Base-by-base conservation (phyloP, 2,329 filamentous ascomycete genomes). In the Esteya vermicola region DNA sequence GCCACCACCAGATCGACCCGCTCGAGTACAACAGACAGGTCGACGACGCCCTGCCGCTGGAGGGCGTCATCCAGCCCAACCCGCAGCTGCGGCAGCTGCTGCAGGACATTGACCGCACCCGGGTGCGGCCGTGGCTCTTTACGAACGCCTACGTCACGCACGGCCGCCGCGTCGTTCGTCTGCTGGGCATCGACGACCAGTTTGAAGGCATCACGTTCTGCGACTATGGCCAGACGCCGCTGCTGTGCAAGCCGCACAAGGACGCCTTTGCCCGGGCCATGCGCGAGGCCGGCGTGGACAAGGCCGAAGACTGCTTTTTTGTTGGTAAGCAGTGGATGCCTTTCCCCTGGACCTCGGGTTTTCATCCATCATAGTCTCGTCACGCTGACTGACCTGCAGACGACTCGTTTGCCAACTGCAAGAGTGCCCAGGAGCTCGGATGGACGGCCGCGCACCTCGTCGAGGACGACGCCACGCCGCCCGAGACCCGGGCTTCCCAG, bases 121-220 rank as follows among this genome's bases (percentile, higher is more conserved):
- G 93, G 56, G 83, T 95, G 47, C 85, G 77, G 47, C 65, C 86
- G 23, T 98, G 93, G 91, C 75, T 98, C 2, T 81, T 98, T 52
- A 98, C 93, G 2, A 98, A 98, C 54, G 91, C 93, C 19, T 95
- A 98, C 53, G 66, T 93, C 47, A 96, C 70, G 26, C 91, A 98
- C 53, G 91, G 77, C 25, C 78, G 75, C 53, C 66, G 86, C 32
- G 91, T 98, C 0, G 76, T 95, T 12, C 76, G 70, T 44, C 64
- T 98, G 18, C 67, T 98, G 2, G 78, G 73, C 3, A 67, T 98
- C 20, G 86, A 93, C 2, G 85, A 94, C 55, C 63, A 89, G 21
- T 98, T 98, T 54, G 89, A 96, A 47, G 91, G 91, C 8, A 75
- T 96, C 45, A 98, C 91, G 0, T 98, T 77, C 58, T 98, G 93